Conservation (phyloP, 1,284 basidiomycete genomes). For the Ganoderma lingzhi region DNA sequence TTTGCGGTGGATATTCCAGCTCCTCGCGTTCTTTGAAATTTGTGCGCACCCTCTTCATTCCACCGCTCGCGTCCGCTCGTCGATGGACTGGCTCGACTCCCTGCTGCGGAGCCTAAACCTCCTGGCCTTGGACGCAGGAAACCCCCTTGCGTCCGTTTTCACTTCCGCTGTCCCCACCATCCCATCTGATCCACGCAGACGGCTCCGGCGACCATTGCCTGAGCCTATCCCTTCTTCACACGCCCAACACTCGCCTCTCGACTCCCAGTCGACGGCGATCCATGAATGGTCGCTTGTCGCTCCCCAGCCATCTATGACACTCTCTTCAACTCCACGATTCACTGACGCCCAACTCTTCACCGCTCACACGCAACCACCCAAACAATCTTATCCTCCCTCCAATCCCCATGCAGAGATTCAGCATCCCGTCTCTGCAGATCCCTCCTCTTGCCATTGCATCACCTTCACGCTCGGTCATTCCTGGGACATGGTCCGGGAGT, state of each 20-base stretch:
- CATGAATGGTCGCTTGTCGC: constrained; percentile 4
- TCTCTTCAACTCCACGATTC: not conserved
- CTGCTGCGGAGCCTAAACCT: constrained; percentile 70
- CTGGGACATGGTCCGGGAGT: constrained; percentile 58
- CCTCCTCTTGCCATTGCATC: constrained; percentile 55
- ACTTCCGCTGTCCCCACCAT: constrained; percentile 50
- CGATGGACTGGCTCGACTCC: constrained; percentile 68
- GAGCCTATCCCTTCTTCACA: not conserved
- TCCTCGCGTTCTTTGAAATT: constrained; percentile 75
- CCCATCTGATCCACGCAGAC: not conserved
- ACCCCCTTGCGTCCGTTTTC: constrained; percentile 56
- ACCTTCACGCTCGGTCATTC: constrained; percentile 58
- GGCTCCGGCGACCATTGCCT: not conserved
- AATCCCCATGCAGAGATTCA: constrained; percentile 4
- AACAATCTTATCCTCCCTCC: not conserved
- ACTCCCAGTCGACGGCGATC: not conserved
- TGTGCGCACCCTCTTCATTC: constrained; percentile 71
- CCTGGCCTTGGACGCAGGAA: constrained; percentile 53
- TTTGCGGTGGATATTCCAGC: constrained; percentile 44
- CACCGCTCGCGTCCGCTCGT: constrained; percentile 59
- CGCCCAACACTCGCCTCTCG: not conserved
- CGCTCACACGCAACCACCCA: not conserved
- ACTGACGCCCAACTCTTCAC: not conserved
- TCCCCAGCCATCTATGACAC: not conserved
- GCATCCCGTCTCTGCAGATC: not conserved